A percentile compares a stretch with the other conserved stretches of the same genome.
Evolutionary conservation across 495 filamentous ascomycete species (phyloP).

Genomic region (Chaetomium tenue): DNA sequence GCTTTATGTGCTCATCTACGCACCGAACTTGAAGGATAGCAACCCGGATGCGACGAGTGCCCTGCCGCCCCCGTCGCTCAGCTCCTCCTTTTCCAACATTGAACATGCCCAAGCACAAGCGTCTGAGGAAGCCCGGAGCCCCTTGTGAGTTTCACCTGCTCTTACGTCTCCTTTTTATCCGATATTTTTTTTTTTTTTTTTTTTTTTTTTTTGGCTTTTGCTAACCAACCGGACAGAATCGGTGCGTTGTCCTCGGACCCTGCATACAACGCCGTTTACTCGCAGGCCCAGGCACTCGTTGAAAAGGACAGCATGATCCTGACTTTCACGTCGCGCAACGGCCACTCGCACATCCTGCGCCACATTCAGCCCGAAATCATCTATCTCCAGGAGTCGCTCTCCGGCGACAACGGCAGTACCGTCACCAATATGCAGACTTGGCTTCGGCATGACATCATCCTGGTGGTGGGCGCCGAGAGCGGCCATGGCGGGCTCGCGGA

Average conservation of each 20-base stretch:
- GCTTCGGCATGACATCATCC: constrained; percentile 77
- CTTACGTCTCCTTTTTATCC: background rate
- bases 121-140: constrained; percentile 58
- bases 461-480: constrained; percentile 78
- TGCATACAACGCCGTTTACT: constrained; percentile 71
- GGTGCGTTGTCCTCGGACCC: constrained; percentile 45
- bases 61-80: constrained; percentile 60
- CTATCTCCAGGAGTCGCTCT: constrained; percentile 77
- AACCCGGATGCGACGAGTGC: constrained; percentile 50
- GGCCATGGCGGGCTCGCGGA: constrained; percentile 84
- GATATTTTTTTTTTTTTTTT: background rate
- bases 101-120: constrained; percentile 70
- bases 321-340: constrained; percentile 75
- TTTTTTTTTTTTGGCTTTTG: background rate
- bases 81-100: constrained; percentile 87
- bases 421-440: constrained; percentile 74
- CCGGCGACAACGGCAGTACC: constrained; percentile 66
- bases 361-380: constrained; percentile 79
- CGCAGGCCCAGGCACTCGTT: constrained; percentile 71
- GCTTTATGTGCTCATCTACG: constrained; percentile 85
- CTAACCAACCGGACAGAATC: constrained; percentile 29
- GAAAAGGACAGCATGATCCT: constrained; percentile 82
- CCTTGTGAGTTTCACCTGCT: constrained; percentile 42
- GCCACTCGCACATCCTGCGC: constrained; percentile 78
- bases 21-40: constrained; percentile 70